Percentiles rank a stretch among this genome's conserved stretches.
These are phyloP conservation scores for Leishmania aethiopica DNA, from an alignment of 208 protist genomes.

Conservation along the genomic window DNA sequence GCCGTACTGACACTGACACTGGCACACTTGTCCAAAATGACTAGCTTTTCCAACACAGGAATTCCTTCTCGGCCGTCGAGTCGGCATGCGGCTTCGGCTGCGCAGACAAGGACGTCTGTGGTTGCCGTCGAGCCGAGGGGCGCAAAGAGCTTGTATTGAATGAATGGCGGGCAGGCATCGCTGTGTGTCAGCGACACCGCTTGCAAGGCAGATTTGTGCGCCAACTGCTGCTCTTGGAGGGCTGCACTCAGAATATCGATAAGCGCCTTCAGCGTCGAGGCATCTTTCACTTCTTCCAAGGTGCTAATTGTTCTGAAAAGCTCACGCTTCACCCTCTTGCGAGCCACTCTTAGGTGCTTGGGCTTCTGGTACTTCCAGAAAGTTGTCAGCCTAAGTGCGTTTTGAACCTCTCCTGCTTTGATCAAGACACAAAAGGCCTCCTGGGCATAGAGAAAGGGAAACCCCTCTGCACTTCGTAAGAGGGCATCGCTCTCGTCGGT, in stretches of 20 bases:
- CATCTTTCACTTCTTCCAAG: slow-evolving; percentile 27
- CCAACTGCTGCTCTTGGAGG: slow-evolving; percentile 20
- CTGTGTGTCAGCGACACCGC: slow-evolving; percentile 9
- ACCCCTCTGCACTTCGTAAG: slow-evolving; percentile 3
- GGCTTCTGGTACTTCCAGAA: slow-evolving; percentile 17
- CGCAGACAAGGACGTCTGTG: slow-evolving; percentile 4
- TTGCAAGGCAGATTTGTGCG: slow-evolving; percentile 3
- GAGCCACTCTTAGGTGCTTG: neutral
- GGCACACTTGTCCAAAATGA: slow-evolving; percentile 27
- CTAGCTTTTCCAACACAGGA: slow-evolving; percentile 29
- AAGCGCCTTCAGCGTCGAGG: slow-evolving; percentile 22
- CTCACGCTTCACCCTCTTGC: slow-evolving; percentile 11
- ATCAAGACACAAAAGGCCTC: slow-evolving; percentile 25
- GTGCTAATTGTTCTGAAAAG: slow-evolving; percentile 13
- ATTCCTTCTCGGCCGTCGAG: slow-evolving; percentile 22
- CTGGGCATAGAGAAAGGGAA: slow-evolving; percentile 29
- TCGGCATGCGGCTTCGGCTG: slow-evolving; percentile 21
- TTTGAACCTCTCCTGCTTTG: slow-evolving; percentile 25
- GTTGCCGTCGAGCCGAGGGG: slow-evolving; percentile 8
- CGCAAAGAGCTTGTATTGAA: slow-evolving; percentile 28
- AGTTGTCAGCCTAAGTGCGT: slow-evolving; percentile 24
- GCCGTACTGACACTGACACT: neutral
- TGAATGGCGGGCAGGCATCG: neutral
- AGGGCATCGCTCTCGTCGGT: slow-evolving; percentile 8
- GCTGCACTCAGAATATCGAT: slow-evolving; percentile 20